These are phyloP conservation scores for Aspergillus eucalypticola DNA, from an alignment of 2,329 filamentous ascomycete species.

Conservation along the genomic window DNA sequence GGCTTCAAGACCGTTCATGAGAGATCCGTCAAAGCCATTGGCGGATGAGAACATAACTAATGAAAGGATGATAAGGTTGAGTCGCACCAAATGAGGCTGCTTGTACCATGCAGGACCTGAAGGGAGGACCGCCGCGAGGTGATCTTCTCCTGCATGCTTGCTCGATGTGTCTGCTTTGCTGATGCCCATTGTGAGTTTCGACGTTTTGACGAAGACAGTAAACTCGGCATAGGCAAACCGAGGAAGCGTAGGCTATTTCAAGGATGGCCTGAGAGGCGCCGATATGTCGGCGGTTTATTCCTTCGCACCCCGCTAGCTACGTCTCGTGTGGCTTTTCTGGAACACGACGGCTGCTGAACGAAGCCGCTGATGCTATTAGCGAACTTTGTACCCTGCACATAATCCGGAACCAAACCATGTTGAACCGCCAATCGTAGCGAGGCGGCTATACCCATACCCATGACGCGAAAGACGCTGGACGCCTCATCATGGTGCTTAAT, in stretches of 20 bases:
- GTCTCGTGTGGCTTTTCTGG: neutral
- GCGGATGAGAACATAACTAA: constrained; percentile 15
- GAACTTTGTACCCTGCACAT: neutral
- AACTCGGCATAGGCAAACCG: neutral
- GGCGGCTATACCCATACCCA: neutral
- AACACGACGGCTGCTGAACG: too few relatives aligned
- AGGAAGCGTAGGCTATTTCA: neutral
- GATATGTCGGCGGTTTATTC: neutral
- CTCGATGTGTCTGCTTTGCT: neutral
- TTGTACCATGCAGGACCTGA: constrained; percentile 1
- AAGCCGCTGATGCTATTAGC: neutral
- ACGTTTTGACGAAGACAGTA: neutral
- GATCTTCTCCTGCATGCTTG: neutral
- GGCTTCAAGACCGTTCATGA: constrained; percentile 36
- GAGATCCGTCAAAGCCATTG: constrained; percentile 14
- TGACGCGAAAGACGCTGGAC: neutral
- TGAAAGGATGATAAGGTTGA: constrained; percentile 12
- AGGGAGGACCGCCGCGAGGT: neutral
- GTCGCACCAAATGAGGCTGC: constrained; percentile 2
- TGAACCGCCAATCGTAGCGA: neutral
- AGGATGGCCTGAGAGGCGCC: neutral
- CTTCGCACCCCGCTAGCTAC: neutral
- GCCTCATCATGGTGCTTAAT: neutral
- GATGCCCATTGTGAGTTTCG: neutral
- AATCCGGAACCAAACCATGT: neutral